Evolutionary conservation across 768 basidiomycete genomes (phyloP), one percentile per base, ranked within the genome.

Genomic region (Serendipita sp.): DNA sequence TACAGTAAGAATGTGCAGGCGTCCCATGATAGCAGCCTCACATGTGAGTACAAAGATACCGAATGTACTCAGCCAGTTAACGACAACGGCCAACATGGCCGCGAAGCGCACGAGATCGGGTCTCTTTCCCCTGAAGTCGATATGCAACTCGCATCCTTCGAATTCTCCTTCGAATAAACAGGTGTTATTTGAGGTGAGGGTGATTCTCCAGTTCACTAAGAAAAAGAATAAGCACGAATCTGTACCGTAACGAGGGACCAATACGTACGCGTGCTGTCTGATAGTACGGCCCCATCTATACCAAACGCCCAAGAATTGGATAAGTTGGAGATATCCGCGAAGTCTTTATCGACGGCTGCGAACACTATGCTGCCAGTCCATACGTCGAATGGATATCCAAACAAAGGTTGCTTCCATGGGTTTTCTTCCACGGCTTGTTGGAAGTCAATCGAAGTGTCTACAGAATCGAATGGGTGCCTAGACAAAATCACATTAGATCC

Each of bases 191-290:
- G 16, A 10, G 4, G 56, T n/a, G 35, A 38, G 28, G 8, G 4
- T 24, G 28, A 60, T 60, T 60, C 56, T 11, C 56, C 56, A 60
- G 28, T 60, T 60, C 8, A 60, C 56, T 60, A n/a, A n/a, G 16
- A 8, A 8, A 51, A n/a, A 7, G 5, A 41, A 41, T 16, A n/a
- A 4, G 3, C 28, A 28, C 11, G 28, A 28, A 10, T 8, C 16
- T 32, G 4, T 24, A 5, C 16, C 28, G 16, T 24, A 4, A 60
- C n/a, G 32, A n/a, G 10, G 28, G 11, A 8, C 30, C 4, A n/a
- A 35, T n/a, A 34, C 56, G n/a, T 38, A 60, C 56, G 37, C 8
- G 56, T 60, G 37, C 56, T 60, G 37, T 60, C 56, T n/a, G 28
- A n/a, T 32, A 60, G n/a, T 3, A 60, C 34, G 4, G 56, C 56